Evolutionary conservation across 257 asterid genomes (phyloP), one percentile per base, ranked within the genome.

Genomic region (Nicotiana sylvestris): DNA sequence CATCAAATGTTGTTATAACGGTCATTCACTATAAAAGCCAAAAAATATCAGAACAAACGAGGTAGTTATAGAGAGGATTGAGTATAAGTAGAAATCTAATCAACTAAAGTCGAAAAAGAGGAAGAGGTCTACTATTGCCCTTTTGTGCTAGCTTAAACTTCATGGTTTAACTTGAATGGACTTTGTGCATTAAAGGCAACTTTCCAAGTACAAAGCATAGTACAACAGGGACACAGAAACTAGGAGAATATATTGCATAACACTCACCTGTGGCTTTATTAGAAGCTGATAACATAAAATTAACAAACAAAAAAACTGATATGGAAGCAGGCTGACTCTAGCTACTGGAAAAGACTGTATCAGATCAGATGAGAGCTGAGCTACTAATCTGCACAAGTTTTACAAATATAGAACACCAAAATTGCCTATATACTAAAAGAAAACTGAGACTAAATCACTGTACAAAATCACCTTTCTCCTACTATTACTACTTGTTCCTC

Each of bases 371-470:
- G 62, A 72, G 29, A 57, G 66, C 55, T 66, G 85, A 37, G 43
- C 68, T 62, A 49, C 80, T 68, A 46, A 87, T 85, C 91, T 85
- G 88, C 89, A 85, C 83, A 86, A 82, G 82, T 84, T 87, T 62
- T 69, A 86, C 79, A 79, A 74, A 35, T 64, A 69, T 62, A n/a
- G 76, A 74, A 39, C 43, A 77, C 74, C 78, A 78, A 80, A 39
- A 57, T 66, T 66, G 74, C 86, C 87, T 72, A 79, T 30, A 56
- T 39, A 55, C 33, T 39, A 77, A 39, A 29, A 51, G 61, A 74
- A 76, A 76, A 77, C 25, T 25, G 72, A 84, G 65, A 55, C 35
- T 55, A 84, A 66, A 58, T 69, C 61, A 85, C 89, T 84, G 82
- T 86, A 85, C 90, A 89, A 82, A 76, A 78, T 56, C 84, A 81